Base-by-base conservation (phyloP, 1,284 basidiomycete genomes). In the Amylostereum chailletii region DNA sequence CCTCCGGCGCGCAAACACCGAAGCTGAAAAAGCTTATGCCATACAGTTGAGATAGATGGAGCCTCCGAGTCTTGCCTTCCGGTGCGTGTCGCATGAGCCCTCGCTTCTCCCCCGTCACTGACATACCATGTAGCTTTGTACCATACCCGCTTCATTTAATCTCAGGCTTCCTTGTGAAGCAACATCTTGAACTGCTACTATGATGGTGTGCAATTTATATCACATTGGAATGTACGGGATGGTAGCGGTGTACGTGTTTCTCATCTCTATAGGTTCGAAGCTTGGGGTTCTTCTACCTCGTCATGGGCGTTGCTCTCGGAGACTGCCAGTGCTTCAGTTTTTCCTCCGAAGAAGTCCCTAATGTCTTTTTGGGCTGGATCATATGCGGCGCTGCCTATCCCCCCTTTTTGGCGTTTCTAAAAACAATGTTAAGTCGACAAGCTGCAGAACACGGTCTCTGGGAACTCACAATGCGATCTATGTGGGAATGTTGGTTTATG, bases 281-380 rank as follows among this genome's bases (percentile, higher is more conserved):
- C 36, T 48, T 45, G 32, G 32, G 31, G 45, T 9, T 45, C 32
- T 5, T 29, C 56, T 9, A 53, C 59, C 51, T 65, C 63, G 33
- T 68, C 64, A 34, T 55, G 47, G 5, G 62, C 63, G 40, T 69
- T 65, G 44, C 65, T 67, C 51, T 64, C 60, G 39, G 62, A 51
- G 9, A 54, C 45, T 34, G 57, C 55, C 11, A 45, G 44, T 32
- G 40, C 49, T 41, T 60, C 57, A 4, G 50, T 66, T 63, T 46
- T 61, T 2, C 83, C 82, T n/a, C 74, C 77, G 58, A 93, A 89
- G 70, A 91, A 92, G 3, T 77, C 75, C 11, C 85, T 76, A 50
- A 93, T 82, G 58, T 83, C 79, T 55, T 76, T 74, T 62, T 94
- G 90, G 51, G 79, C 79, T 33, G 82, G 79, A 60, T 94, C 90